phyloP scores from a whole-genome alignment of 1,284 basidiomycete species.

The Cryptococcus sp. region DNA sequence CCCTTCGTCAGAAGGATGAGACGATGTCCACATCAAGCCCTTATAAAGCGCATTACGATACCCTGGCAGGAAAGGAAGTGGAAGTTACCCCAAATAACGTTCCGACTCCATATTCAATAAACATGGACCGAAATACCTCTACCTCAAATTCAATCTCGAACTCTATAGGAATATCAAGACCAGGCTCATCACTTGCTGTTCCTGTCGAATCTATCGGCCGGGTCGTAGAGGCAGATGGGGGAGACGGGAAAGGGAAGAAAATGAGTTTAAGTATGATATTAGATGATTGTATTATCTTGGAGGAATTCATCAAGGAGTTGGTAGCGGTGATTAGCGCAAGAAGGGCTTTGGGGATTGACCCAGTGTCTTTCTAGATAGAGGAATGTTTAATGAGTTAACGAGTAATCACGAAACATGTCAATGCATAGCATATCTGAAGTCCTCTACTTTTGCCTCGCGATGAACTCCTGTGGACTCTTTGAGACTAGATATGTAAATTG shows the following conservation, averaged over 20 bases:
- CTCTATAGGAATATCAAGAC: neutral
- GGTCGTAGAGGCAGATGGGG: constrained; percentile 60
- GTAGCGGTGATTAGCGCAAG: constrained; percentile 81
- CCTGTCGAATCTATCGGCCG: neutral
- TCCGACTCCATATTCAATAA: neutral
- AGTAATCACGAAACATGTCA: too few species aligned
- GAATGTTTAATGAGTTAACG: too few species aligned
- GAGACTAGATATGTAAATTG: too few species aligned
- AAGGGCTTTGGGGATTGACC: constrained; percentile 77
- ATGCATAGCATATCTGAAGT: too few species aligned
- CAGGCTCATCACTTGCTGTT: neutral
- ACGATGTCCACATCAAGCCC: neutral
- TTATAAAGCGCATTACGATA: neutral
- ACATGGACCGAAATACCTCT: neutral
- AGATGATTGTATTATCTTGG: constrained; percentile 92
- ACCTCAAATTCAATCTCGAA: neutral
- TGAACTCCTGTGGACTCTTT: too few species aligned
- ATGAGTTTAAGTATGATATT: constrained; percentile 46
- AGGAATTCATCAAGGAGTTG: constrained; percentile 93
- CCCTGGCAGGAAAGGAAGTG: neutral
- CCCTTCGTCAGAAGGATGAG: too few species aligned
- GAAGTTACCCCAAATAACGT: neutral
- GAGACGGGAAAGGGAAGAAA: constrained; percentile 37
- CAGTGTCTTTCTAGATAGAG: neutral
- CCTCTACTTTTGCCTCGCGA: too few species aligned